phyloP scores from a whole-genome alignment of 192 early-diverging fungal genomes.

The Obelidium mucronatum region DNA sequence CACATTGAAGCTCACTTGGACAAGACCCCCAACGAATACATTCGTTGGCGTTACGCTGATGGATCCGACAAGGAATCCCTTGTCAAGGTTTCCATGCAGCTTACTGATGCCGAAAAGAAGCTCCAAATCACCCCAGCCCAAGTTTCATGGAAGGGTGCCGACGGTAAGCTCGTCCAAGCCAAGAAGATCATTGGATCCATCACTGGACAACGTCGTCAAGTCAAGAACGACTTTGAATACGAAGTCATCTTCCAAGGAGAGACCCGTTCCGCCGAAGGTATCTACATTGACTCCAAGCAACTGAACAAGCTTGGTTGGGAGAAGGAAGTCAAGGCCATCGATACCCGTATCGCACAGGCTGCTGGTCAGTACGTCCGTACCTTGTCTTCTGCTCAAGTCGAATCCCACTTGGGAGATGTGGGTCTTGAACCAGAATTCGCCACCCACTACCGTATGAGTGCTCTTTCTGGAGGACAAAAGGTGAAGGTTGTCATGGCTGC shows the following conservation, averaged over 20 bases:
- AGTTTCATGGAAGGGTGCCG: constrained; percentile 34
- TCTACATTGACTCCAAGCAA: constrained; percentile 32
- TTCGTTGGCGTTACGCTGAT: constrained; percentile 82
- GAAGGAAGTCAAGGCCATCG: constrained; percentile 80
- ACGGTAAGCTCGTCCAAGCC: constrained; percentile 43
- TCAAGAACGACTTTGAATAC: constrained; percentile 82
- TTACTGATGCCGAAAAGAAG: constrained; percentile 70
- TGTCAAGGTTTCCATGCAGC: constrained; percentile 71
- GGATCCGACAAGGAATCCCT: constrained; percentile 79
- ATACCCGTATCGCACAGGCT: constrained; percentile 77
- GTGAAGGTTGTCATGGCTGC: constrained; percentile 87
- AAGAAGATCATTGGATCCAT: constrained; percentile 44
- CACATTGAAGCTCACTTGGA: constrained; percentile 84
- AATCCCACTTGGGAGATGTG: constrained; percentile 75
- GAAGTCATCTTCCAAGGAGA: constrained; percentile 81
- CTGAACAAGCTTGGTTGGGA: constrained; percentile 69
- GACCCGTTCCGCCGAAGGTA: constrained; percentile 57
- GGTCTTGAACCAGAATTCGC: constrained; percentile 80
- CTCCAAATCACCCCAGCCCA: constrained; percentile 52
- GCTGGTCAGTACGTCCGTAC: constrained; percentile 76
- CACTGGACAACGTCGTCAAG: constrained; percentile 73
- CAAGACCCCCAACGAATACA: constrained; percentile 83
- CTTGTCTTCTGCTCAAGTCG: constrained; percentile 70
- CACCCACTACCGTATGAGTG: constrained; percentile 75
- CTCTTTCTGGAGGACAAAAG: constrained; percentile 85